Evolutionary conservation across 2,329 filamentous ascomycete species (phyloP).

Genomic region (Pseudogymnoascus sp.): DNA sequence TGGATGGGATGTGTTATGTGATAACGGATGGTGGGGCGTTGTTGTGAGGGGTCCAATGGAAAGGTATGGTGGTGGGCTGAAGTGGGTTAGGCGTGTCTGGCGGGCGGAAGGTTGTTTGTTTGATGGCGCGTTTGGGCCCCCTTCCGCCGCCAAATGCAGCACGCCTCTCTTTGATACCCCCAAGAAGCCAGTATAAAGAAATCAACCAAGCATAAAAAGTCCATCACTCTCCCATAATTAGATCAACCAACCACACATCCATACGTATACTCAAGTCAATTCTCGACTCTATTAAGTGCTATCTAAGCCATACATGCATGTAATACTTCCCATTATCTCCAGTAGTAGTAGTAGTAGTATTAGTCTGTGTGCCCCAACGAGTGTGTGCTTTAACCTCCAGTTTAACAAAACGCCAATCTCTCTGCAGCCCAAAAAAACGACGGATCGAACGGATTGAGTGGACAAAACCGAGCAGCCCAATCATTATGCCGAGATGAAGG

Average conservation of each 20-base stretch:
- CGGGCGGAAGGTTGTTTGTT: no score
- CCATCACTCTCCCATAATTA: not conserved
- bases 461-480: no score
- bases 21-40: not conserved
- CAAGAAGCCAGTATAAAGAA: no score
- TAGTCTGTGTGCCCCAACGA: not conserved
- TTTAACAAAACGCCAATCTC: not conserved
- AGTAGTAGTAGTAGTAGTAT: not conserved
- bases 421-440: not conserved
- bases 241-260: not conserved
- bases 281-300: slow-evolving; percentile 1
- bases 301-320: not conserved
- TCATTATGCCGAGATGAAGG: slow-evolving; percentile 67
- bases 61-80: no score
- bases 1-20: not conserved
- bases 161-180: not conserved
- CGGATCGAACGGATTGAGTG: not conserved
- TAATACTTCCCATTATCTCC: not conserved
- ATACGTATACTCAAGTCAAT: not conserved
- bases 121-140: not conserved
- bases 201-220: not conserved
- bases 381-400: not conserved
- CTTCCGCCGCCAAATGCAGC: no score
- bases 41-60: no score
- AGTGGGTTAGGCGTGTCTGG: not conserved